Evolutionary conservation across 371 early-diverging fungal genomes (phyloP), one percentile per base, ranked within the genome.

Genomic region (Rhizopus sp.): DNA sequence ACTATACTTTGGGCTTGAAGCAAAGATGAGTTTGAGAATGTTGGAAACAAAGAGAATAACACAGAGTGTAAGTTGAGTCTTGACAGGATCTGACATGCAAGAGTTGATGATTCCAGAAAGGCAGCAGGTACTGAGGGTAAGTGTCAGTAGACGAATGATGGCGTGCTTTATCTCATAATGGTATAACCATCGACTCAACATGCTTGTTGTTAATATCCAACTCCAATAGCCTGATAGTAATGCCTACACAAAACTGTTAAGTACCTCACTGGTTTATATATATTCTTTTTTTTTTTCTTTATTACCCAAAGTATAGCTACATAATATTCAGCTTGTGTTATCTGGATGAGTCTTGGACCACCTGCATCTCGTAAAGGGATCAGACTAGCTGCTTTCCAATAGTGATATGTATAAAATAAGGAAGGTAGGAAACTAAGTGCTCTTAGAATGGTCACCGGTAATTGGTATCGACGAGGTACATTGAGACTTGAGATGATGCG

Each of bases 181-280:
- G 54, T 76, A 79, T 31, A 82, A 62, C 87, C 87, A 86, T 37
- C 82, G 78, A 35, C 76, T 72, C 72, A 83, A 78, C 74, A 86
- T 75, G 49, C 78, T 75, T 23, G 76, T 83, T 10, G 82, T 69
- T 12, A 86, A 49, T 51, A 78, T 77, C 65, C 75, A 82, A 51
- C 80, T 81, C 82, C 84, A 84, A 37, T 79, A 72, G 39, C 82
- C 81, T 7, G 77, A 73, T 33, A 82, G 60, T 33, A 72, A 34
- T 17, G 60, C 40, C 55, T 55, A 33, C 33, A 52, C 6, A 33
- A 42, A 9, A 50, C 15, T 31, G 48, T 16, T 31, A 10, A 33
- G 23, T 23, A 23, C 23, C n/a, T 37, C 34, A 17, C 33, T 23
- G 10, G 51, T 15, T 15, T 6, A 45, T 10, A 29, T 10, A 29